Percentiles rank a stretch among this genome's conserved stretches.
Conservation (phyloP, 2,329 filamentous ascomycete genomes). For the Penicillium sp. region DNA sequence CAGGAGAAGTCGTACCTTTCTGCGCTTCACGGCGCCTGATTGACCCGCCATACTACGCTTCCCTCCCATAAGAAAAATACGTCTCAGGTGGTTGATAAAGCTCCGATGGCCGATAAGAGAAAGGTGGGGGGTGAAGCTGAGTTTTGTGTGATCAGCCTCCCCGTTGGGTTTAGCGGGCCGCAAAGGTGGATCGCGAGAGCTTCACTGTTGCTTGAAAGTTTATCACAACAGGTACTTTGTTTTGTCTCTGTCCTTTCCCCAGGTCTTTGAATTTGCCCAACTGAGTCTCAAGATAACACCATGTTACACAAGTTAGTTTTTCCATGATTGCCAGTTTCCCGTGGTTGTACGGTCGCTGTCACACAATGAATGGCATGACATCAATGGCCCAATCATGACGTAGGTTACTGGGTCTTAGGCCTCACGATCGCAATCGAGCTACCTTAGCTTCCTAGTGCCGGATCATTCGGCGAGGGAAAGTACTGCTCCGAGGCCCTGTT, state of each 20-base stretch:
- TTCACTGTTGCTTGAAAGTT: slow-evolving; percentile 9
- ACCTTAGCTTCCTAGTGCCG: not conserved
- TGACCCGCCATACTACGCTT: slow-evolving; percentile 35
- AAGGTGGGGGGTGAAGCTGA: slow-evolving; percentile 8
- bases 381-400: slow-evolving; percentile 24
- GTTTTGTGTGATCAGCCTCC: slow-evolving; percentile 20
- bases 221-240: not conserved
- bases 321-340: not conserved
- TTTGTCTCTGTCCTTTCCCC: not conserved
- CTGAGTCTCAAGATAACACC: too few relatives aligned
- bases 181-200: slow-evolving; percentile 14
- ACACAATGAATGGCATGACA: slow-evolving; percentile 20
- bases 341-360: not conserved
- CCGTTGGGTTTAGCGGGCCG: slow-evolving; percentile 18
- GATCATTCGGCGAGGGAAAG: not conserved
- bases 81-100: not conserved
- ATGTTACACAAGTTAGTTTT: not conserved
- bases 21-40: slow-evolving; percentile 35
- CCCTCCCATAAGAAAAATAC: slow-evolving; percentile 22
- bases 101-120: slow-evolving; percentile 1
- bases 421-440: not conserved
- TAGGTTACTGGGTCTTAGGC: slow-evolving; percentile 6
- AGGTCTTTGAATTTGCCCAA: not conserved
- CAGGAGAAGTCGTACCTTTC: slow-evolving; percentile 29
- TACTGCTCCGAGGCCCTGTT: not conserved